These are phyloP conservation scores for Saccharomycopsis schoenii DNA, from an alignment of 805 yeast genomes.

Conservation along the genomic window DNA sequence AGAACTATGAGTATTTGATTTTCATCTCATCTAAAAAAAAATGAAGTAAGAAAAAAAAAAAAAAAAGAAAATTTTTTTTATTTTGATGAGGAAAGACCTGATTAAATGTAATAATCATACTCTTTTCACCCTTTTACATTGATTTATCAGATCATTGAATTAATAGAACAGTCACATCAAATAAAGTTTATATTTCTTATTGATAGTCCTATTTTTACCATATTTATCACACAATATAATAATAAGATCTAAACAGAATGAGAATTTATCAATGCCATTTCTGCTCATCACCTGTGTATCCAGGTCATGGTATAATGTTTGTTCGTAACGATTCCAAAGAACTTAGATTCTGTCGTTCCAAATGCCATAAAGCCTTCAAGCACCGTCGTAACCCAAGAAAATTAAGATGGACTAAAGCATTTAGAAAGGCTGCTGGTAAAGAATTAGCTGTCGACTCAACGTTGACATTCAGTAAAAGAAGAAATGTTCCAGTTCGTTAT, in stretches of 20 bases:
- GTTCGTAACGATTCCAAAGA: conserved; percentile 98
- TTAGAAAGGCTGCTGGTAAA: conserved; percentile 98
- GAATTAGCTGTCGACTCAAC: conserved; percentile 97
- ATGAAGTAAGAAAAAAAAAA: neutral
- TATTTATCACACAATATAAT: too few relatives aligned
- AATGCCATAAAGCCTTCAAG: conserved; percentile 95
- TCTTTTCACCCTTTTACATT: too few relatives aligned
- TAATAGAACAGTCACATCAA: too few relatives aligned
- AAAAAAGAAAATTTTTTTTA: neutral
- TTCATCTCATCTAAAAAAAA: conserved; percentile 1
- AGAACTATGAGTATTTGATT: neutral
- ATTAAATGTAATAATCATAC: neutral
- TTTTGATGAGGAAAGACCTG: neutral
- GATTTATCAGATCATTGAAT: too few relatives aligned
- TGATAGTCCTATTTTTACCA: too few relatives aligned
- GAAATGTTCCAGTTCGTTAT: conserved; percentile 96
- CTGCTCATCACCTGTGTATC: conserved; percentile 94
- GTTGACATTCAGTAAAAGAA: conserved; percentile 90
- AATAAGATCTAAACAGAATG: conserved; percentile 33
- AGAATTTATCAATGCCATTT: conserved; percentile 89
- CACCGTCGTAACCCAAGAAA: conserved; percentile 98
- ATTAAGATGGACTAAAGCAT: conserved; percentile 97
- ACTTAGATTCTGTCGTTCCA: conserved; percentile 94
- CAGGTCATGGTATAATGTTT: conserved; percentile 92
- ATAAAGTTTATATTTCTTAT: too few relatives aligned